Conservation (phyloP, 345 rosid species). For the Linum trigynum region DNA sequence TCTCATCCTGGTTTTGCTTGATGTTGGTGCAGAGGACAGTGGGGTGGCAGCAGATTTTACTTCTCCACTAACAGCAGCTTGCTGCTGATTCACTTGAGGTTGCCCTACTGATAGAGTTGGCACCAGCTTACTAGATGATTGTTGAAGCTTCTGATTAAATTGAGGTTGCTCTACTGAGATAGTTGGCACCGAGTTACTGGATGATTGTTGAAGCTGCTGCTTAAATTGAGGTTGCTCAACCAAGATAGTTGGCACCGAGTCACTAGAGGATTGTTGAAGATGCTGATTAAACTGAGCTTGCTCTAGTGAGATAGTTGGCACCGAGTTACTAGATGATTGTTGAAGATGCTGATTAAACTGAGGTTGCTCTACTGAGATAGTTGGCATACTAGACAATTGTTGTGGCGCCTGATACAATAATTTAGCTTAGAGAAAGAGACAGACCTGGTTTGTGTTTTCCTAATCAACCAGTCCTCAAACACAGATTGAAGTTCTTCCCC, state of each 20-base stretch:
- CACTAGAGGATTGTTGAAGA: conserved; percentile 30
- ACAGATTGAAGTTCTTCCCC: conserved; percentile 14
- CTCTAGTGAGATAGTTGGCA: conserved; percentile 22
- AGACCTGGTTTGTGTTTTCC: neutral
- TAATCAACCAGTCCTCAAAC: neutral
- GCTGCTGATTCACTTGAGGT: neutral
- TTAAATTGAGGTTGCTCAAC: conserved; percentile 34
- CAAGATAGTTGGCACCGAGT: conserved; percentile 12
- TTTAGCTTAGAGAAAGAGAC: neutral
- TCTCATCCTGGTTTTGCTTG: conserved; percentile 78
- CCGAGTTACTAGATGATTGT: conserved; percentile 17
- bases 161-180: conserved; percentile 33
- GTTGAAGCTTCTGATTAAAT: conserved; percentile 36
- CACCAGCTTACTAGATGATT: conserved; percentile 24
- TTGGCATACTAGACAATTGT: conserved; percentile 17
- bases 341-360: conserved; percentile 39
- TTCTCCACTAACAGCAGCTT: conserved; percentile 20
- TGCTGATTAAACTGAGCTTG: conserved; percentile 37
- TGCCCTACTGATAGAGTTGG: no score
- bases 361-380: conserved; percentile 29
- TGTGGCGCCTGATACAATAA: conserved; percentile 33
- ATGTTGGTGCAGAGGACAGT: conserved; percentile 44
- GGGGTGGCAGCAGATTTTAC: conserved; percentile 33
- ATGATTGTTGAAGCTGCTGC: conserved; percentile 40
- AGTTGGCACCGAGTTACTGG: conserved; percentile 6